Base-by-base conservation (phyloP, 192 early-diverging fungal genomes). In the Coemansia sp. region DNA sequence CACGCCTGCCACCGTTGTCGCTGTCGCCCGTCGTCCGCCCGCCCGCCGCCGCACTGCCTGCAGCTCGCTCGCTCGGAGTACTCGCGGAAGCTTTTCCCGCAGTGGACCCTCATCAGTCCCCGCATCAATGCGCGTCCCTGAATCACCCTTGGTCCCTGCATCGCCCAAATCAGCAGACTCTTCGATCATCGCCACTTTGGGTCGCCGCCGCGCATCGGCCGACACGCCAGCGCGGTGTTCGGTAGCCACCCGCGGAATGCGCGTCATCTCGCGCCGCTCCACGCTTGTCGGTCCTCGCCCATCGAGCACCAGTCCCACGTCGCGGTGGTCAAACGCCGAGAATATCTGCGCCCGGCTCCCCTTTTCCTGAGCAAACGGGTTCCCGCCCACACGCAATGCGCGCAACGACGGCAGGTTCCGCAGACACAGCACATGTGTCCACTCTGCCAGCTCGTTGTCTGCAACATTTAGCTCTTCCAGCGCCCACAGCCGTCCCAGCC, bases 101-200 rank as follows among this genome's bases (percentile, higher is more conserved):
- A 63, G 38, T 2, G 17, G 27, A 8, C 6, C 14, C 19, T 23
- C 37, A 11, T 39, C 37, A 4, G n/a, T 37, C 6, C 17, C 8
- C 5, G 5, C 6, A 9, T 19, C 35, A 11, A 8, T 19, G 14
- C n/a, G 29, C 5, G 26, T 14, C 29, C 31, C 55, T 49, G 5
- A 27, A 21, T 48, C 59, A 23, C 14, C 45, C 6, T 47, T 23
- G 14, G 23, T 43, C 23, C 11, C 64, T 26, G 16, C 39, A 6
- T 27, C 25, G 12, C 26, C 69, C 27, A 19, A 16, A 16, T 79
- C 70, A 39, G 64, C 56, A 4, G 78, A 63, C 43, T 80, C 78
- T n/a, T 80, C 77, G 38, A 80, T 80, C 19, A 80, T 45, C 3
- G 77, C 77, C 22, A 74, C 72, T 22, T 80, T 80, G 39, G 77